Evolutionary conservation across 345 rosid species (phyloP), one percentile per base, ranked within the genome.

Genomic region (Melastoma malabathricum): DNA sequence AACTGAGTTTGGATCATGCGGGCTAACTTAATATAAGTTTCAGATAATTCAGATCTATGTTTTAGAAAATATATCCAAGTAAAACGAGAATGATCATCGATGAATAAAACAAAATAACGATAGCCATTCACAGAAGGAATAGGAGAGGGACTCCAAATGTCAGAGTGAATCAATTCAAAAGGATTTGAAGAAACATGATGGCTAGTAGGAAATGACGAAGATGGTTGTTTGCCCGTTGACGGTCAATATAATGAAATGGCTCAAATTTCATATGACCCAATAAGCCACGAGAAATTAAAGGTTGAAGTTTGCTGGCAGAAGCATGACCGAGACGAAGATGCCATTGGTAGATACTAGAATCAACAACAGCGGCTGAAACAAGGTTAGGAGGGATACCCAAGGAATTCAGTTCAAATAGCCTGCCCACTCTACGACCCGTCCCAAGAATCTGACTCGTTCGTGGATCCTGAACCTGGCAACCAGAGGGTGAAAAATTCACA

Each of bases 271-370:
- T 22, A 22, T 22, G 25, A 22, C 16, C 52, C 44, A 57, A 44
- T 2, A n/a, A 1, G 16, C 57, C 67, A 50, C 22, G 43, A 29
- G 58, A 63, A 45, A 44, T 25, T 43, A 57, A 49, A 44, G 51
- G 13, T 6, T 34, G n/a, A 1, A 56, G 6, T 14, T 16, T 25
- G 2, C 3, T 17, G 14, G 18, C 0, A 0, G 44, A 63, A 18
- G 44, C 43, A 50, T 63, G 57, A 9, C 61, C 52, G 9, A 57
- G 22, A 10, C 14, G 5, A 25, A 23, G 27, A 51, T 47, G 49
- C 18, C 54, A 63, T 25, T 3, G 8, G 38, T 13, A 9, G 53
- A 27, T 1, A 15, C 14, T 5, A 29, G 12, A 22, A 22, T 22
- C 25, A 22, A 22, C 4, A 14, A 44, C 0, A 25, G 16, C 8